Evolutionary conservation across 163 green algal genomes (phyloP).

Genomic region (Chlamydomonas reinhardtii): DNA sequence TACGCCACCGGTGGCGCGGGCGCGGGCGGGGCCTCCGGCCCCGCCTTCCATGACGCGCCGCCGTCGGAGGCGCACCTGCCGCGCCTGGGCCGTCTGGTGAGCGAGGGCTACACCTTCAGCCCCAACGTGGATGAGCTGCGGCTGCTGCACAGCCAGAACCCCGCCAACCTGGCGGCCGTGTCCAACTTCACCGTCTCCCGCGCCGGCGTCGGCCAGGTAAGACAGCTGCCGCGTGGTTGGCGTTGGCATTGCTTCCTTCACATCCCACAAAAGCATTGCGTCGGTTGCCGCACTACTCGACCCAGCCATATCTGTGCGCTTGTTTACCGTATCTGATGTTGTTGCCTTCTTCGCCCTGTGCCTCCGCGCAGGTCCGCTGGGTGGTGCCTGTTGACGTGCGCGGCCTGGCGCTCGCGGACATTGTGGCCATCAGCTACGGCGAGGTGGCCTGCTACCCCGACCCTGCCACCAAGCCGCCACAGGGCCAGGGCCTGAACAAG

Average conservation of each 20-base stretch:
- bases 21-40: background rate
- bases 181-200: constrained; percentile 82
- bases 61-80: constrained; percentile 51
- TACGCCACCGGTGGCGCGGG: background rate
- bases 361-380: constrained; percentile 78
- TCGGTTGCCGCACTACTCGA: too few species aligned
- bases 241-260: too few species aligned
- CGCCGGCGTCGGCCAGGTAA: constrained; percentile 66
- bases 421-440: constrained; percentile 77
- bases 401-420: constrained; percentile 77
- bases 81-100: constrained; percentile 53
- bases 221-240: too few species aligned
- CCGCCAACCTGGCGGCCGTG: constrained; percentile 68
- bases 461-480: constrained; percentile 74
- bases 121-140: constrained; percentile 70
- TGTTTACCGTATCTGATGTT: too few species aligned
- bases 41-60: background rate
- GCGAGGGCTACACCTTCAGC: constrained; percentile 71
- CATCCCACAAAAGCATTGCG: too few species aligned
- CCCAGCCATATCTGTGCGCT: too few species aligned
- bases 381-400: constrained; percentile 86
- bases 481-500: constrained; percentile 89
- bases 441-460: constrained; percentile 85
- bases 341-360: too few species aligned
- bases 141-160: constrained; percentile 71